A percentile compares a stretch with the other conserved stretches of the same genome.
Evolutionary conservation across 2,329 filamentous ascomycete species (phyloP).

Genomic region (Diplodia scrobiculata): DNA sequence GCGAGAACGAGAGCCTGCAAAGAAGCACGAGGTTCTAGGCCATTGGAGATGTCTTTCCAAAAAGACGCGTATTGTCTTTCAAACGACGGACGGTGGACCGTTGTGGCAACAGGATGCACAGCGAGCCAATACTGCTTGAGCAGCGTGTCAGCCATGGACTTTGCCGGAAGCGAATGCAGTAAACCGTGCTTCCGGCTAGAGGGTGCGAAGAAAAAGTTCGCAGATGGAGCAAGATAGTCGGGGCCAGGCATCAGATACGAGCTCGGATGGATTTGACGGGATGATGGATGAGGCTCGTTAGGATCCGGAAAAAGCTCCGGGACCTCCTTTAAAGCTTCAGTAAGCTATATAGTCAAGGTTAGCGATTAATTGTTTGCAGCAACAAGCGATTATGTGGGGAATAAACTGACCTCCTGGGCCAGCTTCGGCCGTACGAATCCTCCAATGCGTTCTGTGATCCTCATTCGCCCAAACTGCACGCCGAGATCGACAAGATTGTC

Average conservation of each 20-base stretch:
- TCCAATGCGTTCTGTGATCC: slow-evolving; percentile 72
- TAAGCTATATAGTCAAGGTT: slow-evolving; percentile 35
- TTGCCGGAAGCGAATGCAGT: slow-evolving; percentile 63
- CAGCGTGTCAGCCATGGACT: slow-evolving; percentile 61
- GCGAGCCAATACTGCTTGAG: slow-evolving; percentile 67
- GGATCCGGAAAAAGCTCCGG: slow-evolving; percentile 31
- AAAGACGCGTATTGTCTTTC: slow-evolving; percentile 66
- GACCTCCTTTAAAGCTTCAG: slow-evolving; percentile 38
- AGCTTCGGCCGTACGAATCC: slow-evolving; percentile 71
- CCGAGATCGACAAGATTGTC: slow-evolving; percentile 73
- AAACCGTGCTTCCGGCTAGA: slow-evolving; percentile 49
- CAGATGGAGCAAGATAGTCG: slow-evolving; percentile 68
- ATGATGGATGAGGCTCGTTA: slow-evolving; percentile 30
- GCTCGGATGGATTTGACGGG: slow-evolving; percentile 30
- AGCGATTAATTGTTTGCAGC: slow-evolving; percentile 26
- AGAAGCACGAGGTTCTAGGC: slow-evolving; percentile 64
- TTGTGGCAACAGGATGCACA: slow-evolving; percentile 69
- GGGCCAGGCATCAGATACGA: slow-evolving; percentile 64
- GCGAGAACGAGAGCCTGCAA: slow-evolving; percentile 70
- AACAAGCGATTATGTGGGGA: not conserved
- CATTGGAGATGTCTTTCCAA: slow-evolving; percentile 62
- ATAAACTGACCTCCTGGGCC: slow-evolving; percentile 63
- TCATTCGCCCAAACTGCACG: slow-evolving; percentile 70
- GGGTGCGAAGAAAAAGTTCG: slow-evolving; percentile 66
- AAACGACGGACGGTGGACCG: slow-evolving; percentile 68